Conservation (phyloP, 164 flowering plant species). For the Tinospora cordifolia region DNA sequence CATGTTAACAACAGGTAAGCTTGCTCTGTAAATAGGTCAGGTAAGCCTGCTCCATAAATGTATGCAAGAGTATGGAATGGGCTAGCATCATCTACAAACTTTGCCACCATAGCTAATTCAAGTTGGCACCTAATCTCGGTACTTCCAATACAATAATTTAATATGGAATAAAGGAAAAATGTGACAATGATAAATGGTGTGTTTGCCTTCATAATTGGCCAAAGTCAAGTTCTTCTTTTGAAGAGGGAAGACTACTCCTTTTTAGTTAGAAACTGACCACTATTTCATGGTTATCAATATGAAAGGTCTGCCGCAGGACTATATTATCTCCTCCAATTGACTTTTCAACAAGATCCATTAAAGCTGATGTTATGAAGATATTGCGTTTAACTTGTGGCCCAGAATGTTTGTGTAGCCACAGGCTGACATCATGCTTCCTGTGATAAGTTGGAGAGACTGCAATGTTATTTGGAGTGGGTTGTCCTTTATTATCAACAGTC, state of each 20-base stretch:
- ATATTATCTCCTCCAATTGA: constrained; percentile 25
- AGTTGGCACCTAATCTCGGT: background rate
- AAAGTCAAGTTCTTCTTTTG: background rate
- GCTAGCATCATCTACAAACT: background rate
- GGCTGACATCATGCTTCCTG: constrained; percentile 25
- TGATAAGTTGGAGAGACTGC: constrained; percentile 8
- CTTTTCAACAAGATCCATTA: constrained; percentile 31
- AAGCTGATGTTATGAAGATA: constrained; percentile 9
- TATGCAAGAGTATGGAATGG: background rate
- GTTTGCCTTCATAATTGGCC: background rate
- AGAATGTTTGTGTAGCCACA: constrained; percentile 29
- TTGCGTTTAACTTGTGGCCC: constrained; percentile 12
- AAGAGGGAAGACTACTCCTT: background rate
- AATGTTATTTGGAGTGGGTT: constrained; percentile 9
- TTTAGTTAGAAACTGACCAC: constrained; percentile 21
- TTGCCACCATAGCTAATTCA: background rate
- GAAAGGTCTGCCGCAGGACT: constrained; percentile 21
- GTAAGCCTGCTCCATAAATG: no score
- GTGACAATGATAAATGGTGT: background rate
- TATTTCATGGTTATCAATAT: constrained; percentile 28
- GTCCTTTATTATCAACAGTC: constrained; percentile 11
- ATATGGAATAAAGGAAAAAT: background rate
- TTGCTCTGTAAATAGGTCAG: background rate
- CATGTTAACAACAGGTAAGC: background rate
- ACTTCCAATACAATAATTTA: background rate